Evolutionary conservation across 2,329 filamentous ascomycete genomes (phyloP).

Genomic region (Aspergillus tamarii): DNA sequence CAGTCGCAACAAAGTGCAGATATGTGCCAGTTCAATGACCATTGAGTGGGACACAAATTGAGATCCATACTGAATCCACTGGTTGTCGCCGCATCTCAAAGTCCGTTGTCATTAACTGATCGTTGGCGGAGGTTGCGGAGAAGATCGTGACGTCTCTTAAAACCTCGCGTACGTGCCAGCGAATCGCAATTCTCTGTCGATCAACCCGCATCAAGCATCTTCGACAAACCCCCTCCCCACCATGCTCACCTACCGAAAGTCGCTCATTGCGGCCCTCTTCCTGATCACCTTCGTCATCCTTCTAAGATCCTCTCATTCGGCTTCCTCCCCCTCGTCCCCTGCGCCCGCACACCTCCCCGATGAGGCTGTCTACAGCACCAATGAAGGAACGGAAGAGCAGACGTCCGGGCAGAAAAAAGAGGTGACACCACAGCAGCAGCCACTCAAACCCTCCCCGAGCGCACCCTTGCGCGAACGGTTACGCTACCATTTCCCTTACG

Average conservation of each 20-base stretch:
- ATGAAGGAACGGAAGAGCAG: conserved; percentile 20
- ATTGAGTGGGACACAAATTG: not conserved
- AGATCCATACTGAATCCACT: not conserved
- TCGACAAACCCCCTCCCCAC: conserved; percentile 11
- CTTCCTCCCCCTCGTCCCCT: conserved; percentile 51
- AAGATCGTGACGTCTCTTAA: not conserved
- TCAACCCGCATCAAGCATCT: conserved; percentile 7
- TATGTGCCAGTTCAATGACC: not conserved
- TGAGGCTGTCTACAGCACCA: conserved; percentile 26
- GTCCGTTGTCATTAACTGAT: not conserved
- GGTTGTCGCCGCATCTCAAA: not conserved
- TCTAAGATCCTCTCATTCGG: conserved; percentile 62
- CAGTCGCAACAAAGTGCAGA: not conserved
- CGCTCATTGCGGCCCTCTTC: conserved; percentile 70
- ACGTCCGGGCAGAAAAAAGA: conserved; percentile 18
- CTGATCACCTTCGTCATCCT: conserved; percentile 72
- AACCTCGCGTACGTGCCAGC: not conserved
- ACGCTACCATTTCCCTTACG: conserved; percentile 91
- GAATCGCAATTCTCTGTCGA: conserved; percentile 14
- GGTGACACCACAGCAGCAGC: conserved; percentile 28
- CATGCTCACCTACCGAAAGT: conserved; percentile 81
- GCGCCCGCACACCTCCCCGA: conserved; percentile 27
- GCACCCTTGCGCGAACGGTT: conserved; percentile 79
- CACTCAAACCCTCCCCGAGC: conserved; percentile 70
- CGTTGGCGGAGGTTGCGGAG: not conserved